phyloP scores from a whole-genome alignment of 768 basidiomycete species.

The Cystobasidium onofrii region DNA sequence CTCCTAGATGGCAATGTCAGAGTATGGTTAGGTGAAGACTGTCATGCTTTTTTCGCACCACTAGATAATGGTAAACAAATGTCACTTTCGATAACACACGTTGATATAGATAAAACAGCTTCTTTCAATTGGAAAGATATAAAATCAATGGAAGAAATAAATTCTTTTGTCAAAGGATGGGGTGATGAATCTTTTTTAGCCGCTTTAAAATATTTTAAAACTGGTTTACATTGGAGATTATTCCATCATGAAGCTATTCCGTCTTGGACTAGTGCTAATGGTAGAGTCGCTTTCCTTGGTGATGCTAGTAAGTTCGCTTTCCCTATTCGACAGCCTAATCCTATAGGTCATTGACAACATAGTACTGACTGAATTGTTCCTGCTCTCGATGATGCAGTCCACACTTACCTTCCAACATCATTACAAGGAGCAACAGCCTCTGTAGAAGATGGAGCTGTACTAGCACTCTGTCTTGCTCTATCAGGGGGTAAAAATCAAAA shows the following conservation, averaged over 20 bases:
- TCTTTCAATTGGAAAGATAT: constrained; percentile 26
- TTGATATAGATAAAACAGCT: neutral
- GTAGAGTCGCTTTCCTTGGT: constrained; percentile 9
- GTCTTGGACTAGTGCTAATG: constrained; percentile 30
- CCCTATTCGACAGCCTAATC: neutral
- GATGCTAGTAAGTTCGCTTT: neutral
- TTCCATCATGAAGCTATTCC: constrained; percentile 25
- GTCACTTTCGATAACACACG: neutral
- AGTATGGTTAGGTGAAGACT: constrained; percentile 33
- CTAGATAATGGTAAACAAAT: constrained; percentile 29
- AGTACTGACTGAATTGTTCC: neutral
- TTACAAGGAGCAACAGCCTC: constrained; percentile 36
- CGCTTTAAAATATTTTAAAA: constrained; percentile 20
- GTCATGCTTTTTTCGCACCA: constrained; percentile 32
- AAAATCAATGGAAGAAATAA: neutral
- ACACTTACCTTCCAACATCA: constrained; percentile 31
- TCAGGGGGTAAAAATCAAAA: neutral
- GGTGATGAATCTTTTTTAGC: constrained; percentile 25
- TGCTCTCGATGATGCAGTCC: constrained; percentile 9
- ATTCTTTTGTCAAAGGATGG: constrained; percentile 24
- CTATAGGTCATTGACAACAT: no score
- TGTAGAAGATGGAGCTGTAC: constrained; percentile 34
- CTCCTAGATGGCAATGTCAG: constrained; percentile 34
- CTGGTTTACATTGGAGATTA: constrained; percentile 33
- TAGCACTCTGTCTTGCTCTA: constrained; percentile 34